phyloP scores from a whole-genome alignment of 495 filamentous ascomycete genomes.

The Trichoderma orchidacearum region DNA sequence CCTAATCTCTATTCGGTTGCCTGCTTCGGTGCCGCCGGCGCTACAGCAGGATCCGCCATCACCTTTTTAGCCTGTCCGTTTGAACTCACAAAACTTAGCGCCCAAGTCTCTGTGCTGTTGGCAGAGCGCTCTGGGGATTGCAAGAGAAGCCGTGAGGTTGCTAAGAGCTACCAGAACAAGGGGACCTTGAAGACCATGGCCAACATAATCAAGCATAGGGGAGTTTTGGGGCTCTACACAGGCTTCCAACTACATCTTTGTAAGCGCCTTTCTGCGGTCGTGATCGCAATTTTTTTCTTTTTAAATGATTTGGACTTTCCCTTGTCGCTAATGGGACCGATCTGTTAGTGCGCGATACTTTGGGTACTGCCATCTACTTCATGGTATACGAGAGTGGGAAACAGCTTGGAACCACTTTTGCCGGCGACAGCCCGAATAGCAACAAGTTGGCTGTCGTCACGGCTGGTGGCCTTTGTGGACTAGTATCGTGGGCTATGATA shows the following conservation, averaged over 20 bases:
- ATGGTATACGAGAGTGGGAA: slow-evolving; percentile 84
- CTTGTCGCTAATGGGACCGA: not conserved
- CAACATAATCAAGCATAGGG: slow-evolving; percentile 67
- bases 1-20: slow-evolving; percentile 55
- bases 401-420: slow-evolving; percentile 63
- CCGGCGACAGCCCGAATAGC: slow-evolving; percentile 50
- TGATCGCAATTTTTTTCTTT: not conserved
- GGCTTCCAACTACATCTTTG: slow-evolving; percentile 73
- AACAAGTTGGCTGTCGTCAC: slow-evolving; percentile 59
- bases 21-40: slow-evolving; percentile 67
- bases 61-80: slow-evolving; percentile 85
- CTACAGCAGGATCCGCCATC: slow-evolving; percentile 64
- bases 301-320: not conserved
- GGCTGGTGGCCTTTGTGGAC: slow-evolving; percentile 65
- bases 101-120: slow-evolving; percentile 80
- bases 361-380: slow-evolving; percentile 86
- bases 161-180: slow-evolving; percentile 61
- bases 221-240: slow-evolving; percentile 69
- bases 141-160: slow-evolving; percentile 40
- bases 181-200: slow-evolving; percentile 68
- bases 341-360: slow-evolving; percentile 57
- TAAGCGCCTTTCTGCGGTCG: slow-evolving; percentile 25
- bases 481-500: slow-evolving; percentile 72
- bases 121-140: slow-evolving; percentile 47
- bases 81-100: slow-evolving; percentile 83